phyloP scores from a whole-genome alignment of 106 monocot species.

The Acanthochlamys bracteata region DNA sequence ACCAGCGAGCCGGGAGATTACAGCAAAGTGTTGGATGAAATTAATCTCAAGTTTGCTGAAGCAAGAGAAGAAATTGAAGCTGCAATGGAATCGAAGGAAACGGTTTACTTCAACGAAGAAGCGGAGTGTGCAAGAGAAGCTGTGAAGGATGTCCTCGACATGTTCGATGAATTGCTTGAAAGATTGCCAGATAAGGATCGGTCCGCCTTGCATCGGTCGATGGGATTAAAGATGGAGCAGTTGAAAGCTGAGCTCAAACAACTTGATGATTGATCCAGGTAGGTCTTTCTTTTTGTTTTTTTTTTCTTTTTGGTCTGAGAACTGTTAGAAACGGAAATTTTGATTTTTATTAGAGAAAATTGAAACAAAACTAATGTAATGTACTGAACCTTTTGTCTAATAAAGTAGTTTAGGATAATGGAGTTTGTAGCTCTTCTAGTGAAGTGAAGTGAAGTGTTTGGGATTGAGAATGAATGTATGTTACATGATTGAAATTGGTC shows the following conservation, averaged over 20 bases:
- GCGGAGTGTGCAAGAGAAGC: conserved; percentile 88
- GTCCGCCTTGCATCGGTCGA: conserved; percentile 54
- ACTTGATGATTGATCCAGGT: conserved; percentile 42
- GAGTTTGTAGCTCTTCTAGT: too few species aligned
- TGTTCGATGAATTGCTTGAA: conserved; percentile 52
- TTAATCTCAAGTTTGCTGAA: conserved; percentile 95
- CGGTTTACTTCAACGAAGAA: conserved; percentile 96
- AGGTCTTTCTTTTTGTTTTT: not conserved
- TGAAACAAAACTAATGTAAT: too few species aligned
- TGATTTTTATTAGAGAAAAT: not conserved
- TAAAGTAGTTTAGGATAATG: too few species aligned
- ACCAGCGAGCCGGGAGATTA: conserved; percentile 19
- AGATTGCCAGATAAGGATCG: conserved; percentile 60
- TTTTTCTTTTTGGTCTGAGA: not conserved
- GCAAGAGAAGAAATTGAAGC: conserved; percentile 97
- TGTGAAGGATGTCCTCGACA: conserved; percentile 45
- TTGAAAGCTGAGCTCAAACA: conserved; percentile 90
- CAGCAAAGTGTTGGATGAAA: conserved; percentile 77
- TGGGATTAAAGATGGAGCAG: conserved; percentile 99
- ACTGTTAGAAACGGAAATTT: not conserved
- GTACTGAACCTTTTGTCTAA: too few species aligned
- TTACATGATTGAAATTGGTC: too few species aligned
- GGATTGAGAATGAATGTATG: too few species aligned
- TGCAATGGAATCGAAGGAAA: conserved; percentile 96
- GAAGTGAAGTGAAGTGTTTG: too few species aligned